phyloP scores from a whole-genome alignment of 2,329 filamentous ascomycete genomes.

The Phyllosticta paracitricarpa region DNA sequence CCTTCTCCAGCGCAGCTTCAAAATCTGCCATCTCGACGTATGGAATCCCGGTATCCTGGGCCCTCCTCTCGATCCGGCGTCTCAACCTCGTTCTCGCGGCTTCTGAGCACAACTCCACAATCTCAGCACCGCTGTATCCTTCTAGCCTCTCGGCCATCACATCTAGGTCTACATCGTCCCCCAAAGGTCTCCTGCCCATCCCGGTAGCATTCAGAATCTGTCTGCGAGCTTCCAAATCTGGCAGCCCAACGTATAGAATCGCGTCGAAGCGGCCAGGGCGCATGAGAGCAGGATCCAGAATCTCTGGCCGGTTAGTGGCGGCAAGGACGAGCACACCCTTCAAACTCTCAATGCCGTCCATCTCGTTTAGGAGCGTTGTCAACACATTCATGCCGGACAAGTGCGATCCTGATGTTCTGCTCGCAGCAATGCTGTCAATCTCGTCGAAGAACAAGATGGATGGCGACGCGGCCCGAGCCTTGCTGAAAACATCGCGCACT shows the following conservation, averaged over 20 bases:
- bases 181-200: conserved; percentile 50
- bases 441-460: conserved; percentile 97
- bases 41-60: conserved; percentile 13
- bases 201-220: conserved; percentile 63
- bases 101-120: conserved; percentile 47
- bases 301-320: conserved; percentile 82
- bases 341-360: conserved; percentile 85
- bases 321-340: conserved; percentile 79
- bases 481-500: conserved; percentile 74
- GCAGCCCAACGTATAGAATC: conserved; percentile 76
- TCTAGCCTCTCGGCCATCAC: conserved; percentile 56
- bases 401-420: conserved; percentile 42
- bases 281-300: conserved; percentile 75
- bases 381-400: conserved; percentile 65
- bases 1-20: conserved; percentile 34
- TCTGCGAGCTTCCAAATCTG: conserved; percentile 59
- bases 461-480: conserved; percentile 74
- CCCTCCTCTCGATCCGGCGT: conserved; percentile 18
- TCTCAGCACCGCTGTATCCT: conserved; percentile 79
- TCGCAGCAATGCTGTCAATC: conserved; percentile 72
- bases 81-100: conserved; percentile 28
- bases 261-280: conserved; percentile 78
- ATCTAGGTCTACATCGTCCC: conserved; percentile 54
- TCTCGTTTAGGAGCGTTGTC: conserved; percentile 82
- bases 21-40: conserved; percentile 37